Evolutionary conservation across 2,329 filamentous ascomycete genomes (phyloP).

Genomic region (Colletotrichum sidae): DNA sequence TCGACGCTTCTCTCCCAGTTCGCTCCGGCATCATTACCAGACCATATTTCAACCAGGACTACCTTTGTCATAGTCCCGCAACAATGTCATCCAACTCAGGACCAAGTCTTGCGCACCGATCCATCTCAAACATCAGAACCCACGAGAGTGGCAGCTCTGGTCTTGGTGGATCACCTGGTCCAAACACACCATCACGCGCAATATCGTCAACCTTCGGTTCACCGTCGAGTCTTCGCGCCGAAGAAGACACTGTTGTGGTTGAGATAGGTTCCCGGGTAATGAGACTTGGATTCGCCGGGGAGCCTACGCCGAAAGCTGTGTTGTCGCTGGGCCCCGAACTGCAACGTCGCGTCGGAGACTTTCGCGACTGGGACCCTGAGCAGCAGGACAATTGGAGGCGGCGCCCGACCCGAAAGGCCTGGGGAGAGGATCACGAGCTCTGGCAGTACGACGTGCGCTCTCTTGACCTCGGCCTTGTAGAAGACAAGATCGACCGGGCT

Average conservation of each 20-base stretch:
- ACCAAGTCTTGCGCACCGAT: constrained; percentile 65
- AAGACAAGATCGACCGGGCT: constrained; percentile 87
- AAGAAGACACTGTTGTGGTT: constrained; percentile 87
- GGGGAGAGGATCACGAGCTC: constrained; percentile 77
- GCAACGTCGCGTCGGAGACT: constrained; percentile 83
- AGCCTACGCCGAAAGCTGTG: constrained; percentile 78
- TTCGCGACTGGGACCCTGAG: constrained; percentile 74
- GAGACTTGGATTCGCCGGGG: constrained; percentile 87
- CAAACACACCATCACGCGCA: constrained; percentile 71
- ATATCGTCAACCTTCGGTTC: constrained; percentile 68
- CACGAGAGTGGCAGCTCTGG: constrained; percentile 46
- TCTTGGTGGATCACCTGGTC: constrained; percentile 55
- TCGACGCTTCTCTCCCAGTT: no score
- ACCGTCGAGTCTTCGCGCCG: constrained; percentile 72
- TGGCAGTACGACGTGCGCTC: constrained; percentile 82
- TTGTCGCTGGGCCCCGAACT: constrained; percentile 80
- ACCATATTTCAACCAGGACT: no score
- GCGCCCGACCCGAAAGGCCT: constrained; percentile 60
- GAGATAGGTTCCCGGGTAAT: constrained; percentile 85
- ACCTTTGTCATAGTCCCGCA: neutral
- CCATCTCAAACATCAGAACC: constrained; percentile 67
- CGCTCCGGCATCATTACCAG: no score
- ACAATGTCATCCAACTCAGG: constrained; percentile 51
- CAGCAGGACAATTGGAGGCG: constrained; percentile 62
- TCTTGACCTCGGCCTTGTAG: constrained; percentile 81